phyloP scores from a whole-genome alignment of 306 rosid genomes.

The Rubus parviflorus region DNA sequence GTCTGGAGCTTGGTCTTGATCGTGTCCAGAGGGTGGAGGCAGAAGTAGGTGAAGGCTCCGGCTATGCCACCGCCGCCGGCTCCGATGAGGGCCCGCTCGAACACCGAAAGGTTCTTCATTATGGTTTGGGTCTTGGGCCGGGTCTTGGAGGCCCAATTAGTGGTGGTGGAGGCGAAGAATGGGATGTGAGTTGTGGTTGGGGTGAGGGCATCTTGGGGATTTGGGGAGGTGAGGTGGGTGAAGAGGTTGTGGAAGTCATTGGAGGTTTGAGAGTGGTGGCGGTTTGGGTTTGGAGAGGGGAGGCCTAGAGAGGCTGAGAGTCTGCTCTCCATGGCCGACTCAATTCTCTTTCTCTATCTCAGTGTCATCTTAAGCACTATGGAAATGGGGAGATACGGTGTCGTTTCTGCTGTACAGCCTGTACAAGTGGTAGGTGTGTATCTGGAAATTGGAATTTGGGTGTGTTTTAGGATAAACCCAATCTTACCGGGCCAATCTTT shows the following conservation, averaged over 20 bases:
- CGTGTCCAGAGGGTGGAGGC: conserved; percentile 85
- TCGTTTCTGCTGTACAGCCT: too few relatives aligned
- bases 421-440: too few relatives aligned
- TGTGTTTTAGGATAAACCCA: too few relatives aligned
- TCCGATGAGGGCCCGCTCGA: conserved; percentile 85
- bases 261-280: conserved; percentile 3
- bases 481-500: too few relatives aligned
- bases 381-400: too few relatives aligned
- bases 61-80: conserved; percentile 86
- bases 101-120: conserved; percentile 54
- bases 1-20: conserved; percentile 87
- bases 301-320: conserved; percentile 76
- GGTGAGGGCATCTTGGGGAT: conserved; percentile 6
- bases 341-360: background rate
- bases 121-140: conserved; percentile 39
- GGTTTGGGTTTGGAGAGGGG: conserved; percentile 38
- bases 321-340: conserved; percentile 57
- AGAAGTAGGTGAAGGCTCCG: conserved; percentile 94
- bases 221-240: conserved; percentile 44
- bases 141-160: conserved; percentile 37
- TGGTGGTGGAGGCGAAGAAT: conserved; percentile 30
- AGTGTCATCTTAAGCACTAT: background rate
- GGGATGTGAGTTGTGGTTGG: conserved; percentile 9
- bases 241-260: conserved; percentile 37
- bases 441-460: too few relatives aligned